These are phyloP conservation scores for Volvox carteri DNA, from an alignment of 163 green algal species.

Conservation along the genomic window DNA sequence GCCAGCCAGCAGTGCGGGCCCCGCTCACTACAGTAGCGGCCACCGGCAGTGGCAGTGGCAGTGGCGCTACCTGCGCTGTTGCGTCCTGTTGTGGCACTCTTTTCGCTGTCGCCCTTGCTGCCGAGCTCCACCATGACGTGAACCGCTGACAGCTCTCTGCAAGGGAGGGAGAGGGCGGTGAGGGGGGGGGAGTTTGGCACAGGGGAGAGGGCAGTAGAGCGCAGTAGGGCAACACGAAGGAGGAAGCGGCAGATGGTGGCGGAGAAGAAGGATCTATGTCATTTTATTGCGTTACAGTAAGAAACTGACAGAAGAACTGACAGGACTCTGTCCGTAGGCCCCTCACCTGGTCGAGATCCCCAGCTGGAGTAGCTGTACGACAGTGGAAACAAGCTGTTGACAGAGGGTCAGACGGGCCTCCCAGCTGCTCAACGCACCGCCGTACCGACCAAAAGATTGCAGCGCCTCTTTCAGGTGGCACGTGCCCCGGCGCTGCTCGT, in stretches of 20 bases:
- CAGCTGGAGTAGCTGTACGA: not conserved
- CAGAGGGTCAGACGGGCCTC: constrained; percentile 22
- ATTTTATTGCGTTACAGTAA: too few relatives aligned
- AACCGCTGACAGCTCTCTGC: not conserved
- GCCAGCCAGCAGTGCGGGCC: constrained; percentile 13
- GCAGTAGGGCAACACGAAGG: too few relatives aligned
- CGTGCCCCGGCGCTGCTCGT: not conserved
- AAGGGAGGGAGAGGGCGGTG: not conserved
- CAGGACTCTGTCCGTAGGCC: too few relatives aligned
- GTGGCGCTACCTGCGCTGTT: not conserved
- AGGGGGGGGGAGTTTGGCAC: not conserved
- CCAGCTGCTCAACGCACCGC: not conserved
- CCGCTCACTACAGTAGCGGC: too few relatives aligned
- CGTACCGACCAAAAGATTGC: not conserved
- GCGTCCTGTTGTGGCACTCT: not conserved
- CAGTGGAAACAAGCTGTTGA: constrained; percentile 15
- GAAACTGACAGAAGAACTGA: too few relatives aligned
- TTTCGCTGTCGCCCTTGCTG: not conserved
- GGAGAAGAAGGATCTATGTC: too few relatives aligned
- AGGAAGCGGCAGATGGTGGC: too few relatives aligned
- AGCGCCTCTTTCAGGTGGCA: constrained; percentile 9
- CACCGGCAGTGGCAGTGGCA: too few relatives aligned
- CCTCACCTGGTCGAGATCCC: not conserved
- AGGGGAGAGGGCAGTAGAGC: not conserved
- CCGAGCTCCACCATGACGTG: not conserved